Base-by-base conservation (phyloP, 2,329 filamentous ascomycete genomes). In the Pseudogymnoascus sp. region DNA sequence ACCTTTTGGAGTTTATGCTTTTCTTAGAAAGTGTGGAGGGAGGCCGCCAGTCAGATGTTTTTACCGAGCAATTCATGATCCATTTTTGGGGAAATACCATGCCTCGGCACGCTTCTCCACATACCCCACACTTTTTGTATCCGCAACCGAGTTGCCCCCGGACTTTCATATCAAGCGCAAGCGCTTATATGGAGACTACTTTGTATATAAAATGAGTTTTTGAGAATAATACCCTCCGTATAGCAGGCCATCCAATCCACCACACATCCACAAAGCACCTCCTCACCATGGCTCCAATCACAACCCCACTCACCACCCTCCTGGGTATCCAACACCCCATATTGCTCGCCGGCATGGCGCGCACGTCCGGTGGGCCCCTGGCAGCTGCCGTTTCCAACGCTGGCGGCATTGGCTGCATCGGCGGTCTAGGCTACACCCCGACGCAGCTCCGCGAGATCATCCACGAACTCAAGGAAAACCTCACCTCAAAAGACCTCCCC, bases 271-370 rank as follows among this genome's bases (percentile, higher is more conserved):
- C 26, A 12, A 52, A 52, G 9, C 9, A 30, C 26, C 45, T 52
- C 45, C 26, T 52, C 2, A 48, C 26, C 23, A 61, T 61, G 59
- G 56, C 61, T 52, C 78, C 84, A 62, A 86, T 94, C 67, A 82
- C 82, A 61, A 95, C 90, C 9, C 89, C 90, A 1, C 81, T 95
- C 35, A 92, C 87, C 64, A 78, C 78, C 59, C 84, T 96, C 58
- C 82, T 96, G 58, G 82, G 84, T 21, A 96, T 96, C 74, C 78
- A 86, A 66, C 91, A 96, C 75, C 92, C 92, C 38, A 86, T 97
- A 72, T 77, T 96, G 66, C 88, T 96, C 18, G 92, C 92, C 33
- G 92, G 92, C 68, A 97, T 97, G 92, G 92, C 92, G 2, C 84
- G 88, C 63, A 89, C 89, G 8, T 92, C 89, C 0, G 86, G 87